These are phyloP conservation scores for Guadua angustifolia DNA, from an alignment of 176 grass and related monocot species.

Conservation along the genomic window DNA sequence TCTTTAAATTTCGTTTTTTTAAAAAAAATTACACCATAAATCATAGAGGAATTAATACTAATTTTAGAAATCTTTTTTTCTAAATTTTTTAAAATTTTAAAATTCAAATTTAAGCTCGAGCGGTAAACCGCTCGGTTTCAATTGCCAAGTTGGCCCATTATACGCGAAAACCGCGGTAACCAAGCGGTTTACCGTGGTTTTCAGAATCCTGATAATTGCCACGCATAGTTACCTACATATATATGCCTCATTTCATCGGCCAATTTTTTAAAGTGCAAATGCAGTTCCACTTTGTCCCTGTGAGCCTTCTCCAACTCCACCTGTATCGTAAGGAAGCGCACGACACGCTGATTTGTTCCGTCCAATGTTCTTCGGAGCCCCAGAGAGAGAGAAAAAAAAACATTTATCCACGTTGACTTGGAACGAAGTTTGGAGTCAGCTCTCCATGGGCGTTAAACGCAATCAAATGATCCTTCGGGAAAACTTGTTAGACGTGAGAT, in stretches of 20 bases:
- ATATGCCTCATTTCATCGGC: conserved; percentile 12
- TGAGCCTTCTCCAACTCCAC: conserved; percentile 9
- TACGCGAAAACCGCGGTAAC: no score
- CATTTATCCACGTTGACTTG: not conserved
- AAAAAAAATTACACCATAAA: no score
- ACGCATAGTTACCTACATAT: not conserved
- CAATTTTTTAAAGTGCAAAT: conserved; percentile 5
- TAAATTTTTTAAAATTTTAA: no score
- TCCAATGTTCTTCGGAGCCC: not conserved
- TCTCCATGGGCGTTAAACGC: conserved; percentile 6
- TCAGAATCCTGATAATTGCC: conserved; percentile 4
- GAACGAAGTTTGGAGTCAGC: not conserved
- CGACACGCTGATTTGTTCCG: no score
- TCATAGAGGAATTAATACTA: no score
- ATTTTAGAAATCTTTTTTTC: no score
- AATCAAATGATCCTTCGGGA: not conserved
- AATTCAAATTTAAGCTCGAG: no score
- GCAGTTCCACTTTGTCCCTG: conserved; percentile 8
- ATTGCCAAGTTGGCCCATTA: no score
- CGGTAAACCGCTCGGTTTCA: no score
- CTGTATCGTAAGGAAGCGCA: not conserved
- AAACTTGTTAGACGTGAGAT: not conserved
- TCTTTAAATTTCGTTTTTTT: no score
- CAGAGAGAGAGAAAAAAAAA: not conserved
- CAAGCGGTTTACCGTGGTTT: no score